Conservation (phyloP, 306 rosid species). For the Cicer cuneatum region DNA sequence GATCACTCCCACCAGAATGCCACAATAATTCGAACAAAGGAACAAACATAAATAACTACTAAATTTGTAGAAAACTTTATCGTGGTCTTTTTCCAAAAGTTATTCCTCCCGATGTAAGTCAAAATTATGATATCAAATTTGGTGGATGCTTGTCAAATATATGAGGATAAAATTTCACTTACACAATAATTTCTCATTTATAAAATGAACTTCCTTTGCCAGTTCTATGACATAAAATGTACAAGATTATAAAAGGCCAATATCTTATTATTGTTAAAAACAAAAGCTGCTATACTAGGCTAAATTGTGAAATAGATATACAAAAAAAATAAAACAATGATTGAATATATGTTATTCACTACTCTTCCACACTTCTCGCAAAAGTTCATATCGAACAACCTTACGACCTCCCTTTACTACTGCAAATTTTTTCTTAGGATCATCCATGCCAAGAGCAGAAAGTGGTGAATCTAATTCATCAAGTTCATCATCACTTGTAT, state of each 20-base stretch:
- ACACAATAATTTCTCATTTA: no score
- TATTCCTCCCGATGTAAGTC: no score
- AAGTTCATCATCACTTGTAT: slow-evolving; percentile 88
- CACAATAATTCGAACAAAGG: no score
- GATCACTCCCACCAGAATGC: no score
- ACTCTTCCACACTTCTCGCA: slow-evolving; percentile 75
- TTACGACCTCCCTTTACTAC: slow-evolving; percentile 53
- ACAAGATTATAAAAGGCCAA: neutral
- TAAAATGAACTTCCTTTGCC: neutral
- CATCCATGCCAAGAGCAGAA: slow-evolving; percentile 63
- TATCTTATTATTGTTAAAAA: neutral
- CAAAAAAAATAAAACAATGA: slow-evolving; percentile 31
- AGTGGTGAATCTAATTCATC: slow-evolving; percentile 86
- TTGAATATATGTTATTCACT: slow-evolving; percentile 44
- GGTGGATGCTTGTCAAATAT: no score
- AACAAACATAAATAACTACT: no score
- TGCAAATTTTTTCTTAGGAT: slow-evolving; percentile 39
- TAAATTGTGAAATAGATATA: slow-evolving; percentile 28
- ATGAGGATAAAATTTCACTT: no score
- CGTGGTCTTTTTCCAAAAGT: no score
- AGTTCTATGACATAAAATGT: neutral
- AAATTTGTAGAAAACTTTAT: no score
- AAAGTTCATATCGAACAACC: slow-evolving; percentile 69
- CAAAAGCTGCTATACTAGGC: neutral
- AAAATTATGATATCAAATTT: no score